Conservation (phyloP, 1,139 yeast species). For the Candida pseudoviswanathii region DNA sequence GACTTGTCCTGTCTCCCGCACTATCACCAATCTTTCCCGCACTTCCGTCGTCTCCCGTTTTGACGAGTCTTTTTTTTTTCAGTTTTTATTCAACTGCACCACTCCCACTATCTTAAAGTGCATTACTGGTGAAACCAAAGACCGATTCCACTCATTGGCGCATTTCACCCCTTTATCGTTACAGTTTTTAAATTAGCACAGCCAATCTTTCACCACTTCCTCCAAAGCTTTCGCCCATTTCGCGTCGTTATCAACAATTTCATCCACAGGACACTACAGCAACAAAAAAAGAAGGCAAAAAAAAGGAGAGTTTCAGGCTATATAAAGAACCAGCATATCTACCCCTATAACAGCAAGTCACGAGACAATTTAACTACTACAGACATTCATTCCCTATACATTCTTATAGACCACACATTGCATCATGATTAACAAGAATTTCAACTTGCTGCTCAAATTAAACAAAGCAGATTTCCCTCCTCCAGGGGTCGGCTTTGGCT, state of each 20-base stretch:
- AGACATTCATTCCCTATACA: not conserved
- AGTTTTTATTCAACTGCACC: not conserved
- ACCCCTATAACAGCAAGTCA: not conserved
- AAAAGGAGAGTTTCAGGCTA: not conserved
- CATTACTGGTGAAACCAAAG: too few relatives aligned
- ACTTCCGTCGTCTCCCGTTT: too few relatives aligned
- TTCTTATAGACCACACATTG: not conserved
- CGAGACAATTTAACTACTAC: not conserved
- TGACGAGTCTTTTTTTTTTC: not conserved
- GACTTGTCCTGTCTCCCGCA: not conserved
- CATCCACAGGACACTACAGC: not conserved
- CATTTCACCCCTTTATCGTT: not conserved
- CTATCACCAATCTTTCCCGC: not conserved
- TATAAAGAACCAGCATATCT: not conserved
- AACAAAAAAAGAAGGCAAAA: not conserved
- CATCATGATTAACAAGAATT: constrained; percentile 27
- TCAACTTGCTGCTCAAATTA: constrained; percentile 23
- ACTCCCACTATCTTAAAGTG: not conserved
- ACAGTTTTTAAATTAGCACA: not conserved
- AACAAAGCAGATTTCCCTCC: constrained; percentile 33
- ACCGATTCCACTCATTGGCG: not conserved
- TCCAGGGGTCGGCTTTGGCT: constrained; percentile 14
- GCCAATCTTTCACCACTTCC: not conserved
- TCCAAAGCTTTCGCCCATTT: not conserved
- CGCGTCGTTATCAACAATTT: not conserved